Conservation (phyloP, 2,329 filamentous ascomycete species). For the Penicillium sp. region DNA sequence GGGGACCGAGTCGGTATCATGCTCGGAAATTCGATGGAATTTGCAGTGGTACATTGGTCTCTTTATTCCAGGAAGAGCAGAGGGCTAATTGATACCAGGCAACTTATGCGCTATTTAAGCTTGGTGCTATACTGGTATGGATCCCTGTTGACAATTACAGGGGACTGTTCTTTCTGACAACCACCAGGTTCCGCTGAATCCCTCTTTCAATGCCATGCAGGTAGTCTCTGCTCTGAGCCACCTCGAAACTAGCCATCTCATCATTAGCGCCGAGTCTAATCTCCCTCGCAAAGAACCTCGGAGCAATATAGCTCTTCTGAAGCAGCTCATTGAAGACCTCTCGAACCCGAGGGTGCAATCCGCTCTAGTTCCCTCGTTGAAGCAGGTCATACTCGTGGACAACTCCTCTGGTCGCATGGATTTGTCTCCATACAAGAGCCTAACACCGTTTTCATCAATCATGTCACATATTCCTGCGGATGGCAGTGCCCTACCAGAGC, state of each 20-base stretch:
- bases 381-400: constrained; percentile 71
- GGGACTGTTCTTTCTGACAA: neutral
- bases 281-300: constrained; percentile 64
- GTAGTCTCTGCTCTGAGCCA: constrained; percentile 75
- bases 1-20: constrained; percentile 84
- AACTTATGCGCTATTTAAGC: constrained; percentile 87
- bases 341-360: constrained; percentile 49
- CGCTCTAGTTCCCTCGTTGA: constrained; percentile 65
- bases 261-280: constrained; percentile 87
- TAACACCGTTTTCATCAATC: constrained; percentile 50
- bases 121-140: constrained; percentile 79
- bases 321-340: constrained; percentile 53
- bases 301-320: constrained; percentile 58
- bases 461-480: constrained; percentile 44
- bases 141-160: neutral
- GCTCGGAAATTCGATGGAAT: constrained; percentile 81
- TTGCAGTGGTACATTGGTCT: constrained; percentile 61
- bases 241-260: constrained; percentile 68
- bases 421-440: constrained; percentile 39
- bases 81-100: constrained; percentile 29
- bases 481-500: constrained; percentile 44
- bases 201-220: constrained; percentile 78
- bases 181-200: constrained; percentile 78
- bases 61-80: neutral
- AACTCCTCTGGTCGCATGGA: constrained; percentile 64